Conservation (phyloP, 2,329 filamentous ascomycete genomes). For the Calonectria ilicicola region DNA sequence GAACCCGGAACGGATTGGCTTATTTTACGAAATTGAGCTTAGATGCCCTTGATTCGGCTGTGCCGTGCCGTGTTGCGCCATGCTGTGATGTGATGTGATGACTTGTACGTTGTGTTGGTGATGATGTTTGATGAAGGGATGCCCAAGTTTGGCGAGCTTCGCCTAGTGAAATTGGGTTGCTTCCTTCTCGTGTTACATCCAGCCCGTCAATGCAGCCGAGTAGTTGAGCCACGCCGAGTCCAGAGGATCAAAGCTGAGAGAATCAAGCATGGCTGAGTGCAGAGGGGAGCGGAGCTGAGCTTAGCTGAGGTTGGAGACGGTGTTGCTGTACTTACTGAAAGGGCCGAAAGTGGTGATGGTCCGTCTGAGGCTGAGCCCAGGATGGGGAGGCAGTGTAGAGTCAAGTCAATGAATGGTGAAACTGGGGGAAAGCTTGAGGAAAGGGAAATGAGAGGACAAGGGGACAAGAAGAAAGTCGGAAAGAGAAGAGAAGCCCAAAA, state of each 20-base stretch:
- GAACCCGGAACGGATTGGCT: constrained; percentile 39
- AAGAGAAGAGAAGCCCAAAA: no score
- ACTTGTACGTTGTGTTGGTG: constrained; percentile 6
- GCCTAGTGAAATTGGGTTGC: neutral
- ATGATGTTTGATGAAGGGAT: neutral
- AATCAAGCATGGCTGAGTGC: neutral
- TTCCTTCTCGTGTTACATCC: neutral
- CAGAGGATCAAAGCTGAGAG: constrained; percentile 10
- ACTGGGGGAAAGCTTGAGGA: neutral
- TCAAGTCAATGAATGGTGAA: constrained; percentile 3
- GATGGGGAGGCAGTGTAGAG: constrained; percentile 5
- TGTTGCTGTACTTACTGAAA: neutral
- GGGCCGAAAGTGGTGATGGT: neutral
- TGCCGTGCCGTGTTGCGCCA: no score
- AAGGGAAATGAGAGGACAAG: neutral
- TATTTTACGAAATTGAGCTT: constrained; percentile 34
- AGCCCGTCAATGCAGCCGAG: neutral
- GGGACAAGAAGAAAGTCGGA: no score
- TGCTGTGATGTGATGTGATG: no score
- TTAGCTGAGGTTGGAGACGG: neutral
- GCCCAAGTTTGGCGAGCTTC: neutral
- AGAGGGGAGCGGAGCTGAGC: neutral
- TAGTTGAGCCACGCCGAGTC: neutral
- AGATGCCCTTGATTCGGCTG: constrained; percentile 25
- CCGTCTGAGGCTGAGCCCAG: constrained; percentile 8